Evolutionary conservation across 2,329 filamentous ascomycete genomes (phyloP).

Genomic region (Fusarium bactridioides): DNA sequence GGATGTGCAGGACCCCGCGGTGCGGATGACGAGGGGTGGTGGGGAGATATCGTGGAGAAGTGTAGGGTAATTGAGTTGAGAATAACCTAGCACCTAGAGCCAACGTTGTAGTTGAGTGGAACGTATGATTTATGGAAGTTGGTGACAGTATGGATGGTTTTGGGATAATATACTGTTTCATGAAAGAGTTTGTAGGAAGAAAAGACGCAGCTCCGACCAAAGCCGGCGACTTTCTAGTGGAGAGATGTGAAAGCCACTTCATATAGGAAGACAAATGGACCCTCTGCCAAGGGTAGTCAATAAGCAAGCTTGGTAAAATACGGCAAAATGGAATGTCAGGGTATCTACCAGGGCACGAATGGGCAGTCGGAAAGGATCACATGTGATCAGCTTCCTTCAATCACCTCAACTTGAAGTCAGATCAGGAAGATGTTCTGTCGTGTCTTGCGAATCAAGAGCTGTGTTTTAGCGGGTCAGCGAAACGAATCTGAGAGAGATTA

Average conservation of each 20-base stretch:
- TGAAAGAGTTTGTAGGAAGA: not conserved
- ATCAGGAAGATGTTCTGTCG: not conserved
- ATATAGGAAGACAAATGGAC: constrained; percentile 7
- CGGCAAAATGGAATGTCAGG: constrained; percentile 12
- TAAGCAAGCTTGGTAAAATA: constrained; percentile 6
- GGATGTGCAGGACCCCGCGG: constrained; percentile 30
- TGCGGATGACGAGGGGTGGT: constrained; percentile 24
- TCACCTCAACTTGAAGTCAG: constrained; percentile 4
- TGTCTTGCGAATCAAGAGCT: constrained; percentile 4
- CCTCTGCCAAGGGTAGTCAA: not conserved
- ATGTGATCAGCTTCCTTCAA: constrained; percentile 3
- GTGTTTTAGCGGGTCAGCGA: constrained; percentile 15
- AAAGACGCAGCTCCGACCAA: constrained; percentile 6
- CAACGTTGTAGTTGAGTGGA: not conserved
- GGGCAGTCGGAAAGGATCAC: not conserved
- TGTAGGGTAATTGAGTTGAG: constrained; percentile 27
- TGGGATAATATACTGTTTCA: not conserved
- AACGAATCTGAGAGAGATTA: not conserved
- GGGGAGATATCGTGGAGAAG: constrained; percentile 13
- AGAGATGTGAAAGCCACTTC: constrained; percentile 25
- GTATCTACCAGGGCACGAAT: constrained; percentile 15
- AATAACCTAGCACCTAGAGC: not conserved
- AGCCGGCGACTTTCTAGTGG: constrained; percentile 11
- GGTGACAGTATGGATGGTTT: not conserved
- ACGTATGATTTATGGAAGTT: not conserved